Evolutionary conservation across 441 rosid species (phyloP).

Genomic region (Kokia cookei): DNA sequence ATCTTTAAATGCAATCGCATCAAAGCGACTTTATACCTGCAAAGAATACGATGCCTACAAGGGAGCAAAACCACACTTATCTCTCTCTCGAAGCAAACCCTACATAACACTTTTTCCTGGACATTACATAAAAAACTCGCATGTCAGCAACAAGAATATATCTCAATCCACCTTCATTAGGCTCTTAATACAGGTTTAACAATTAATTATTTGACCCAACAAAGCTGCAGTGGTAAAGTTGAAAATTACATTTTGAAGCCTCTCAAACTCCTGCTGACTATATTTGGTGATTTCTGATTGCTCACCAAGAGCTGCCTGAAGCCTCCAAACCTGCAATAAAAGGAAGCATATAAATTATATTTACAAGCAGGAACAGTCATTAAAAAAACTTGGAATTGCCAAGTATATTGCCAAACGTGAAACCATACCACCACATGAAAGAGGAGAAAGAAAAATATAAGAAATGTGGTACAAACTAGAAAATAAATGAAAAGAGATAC

Average conservation of each 20-base stretch:
- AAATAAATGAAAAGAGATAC: constrained; percentile 3
- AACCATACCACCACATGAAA: background rate
- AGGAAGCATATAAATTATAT: constrained; percentile 4
- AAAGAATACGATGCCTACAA: constrained; percentile 86
- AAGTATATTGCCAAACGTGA: background rate
- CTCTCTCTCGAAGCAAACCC: constrained; percentile 90
- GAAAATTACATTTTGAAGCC: constrained; percentile 79
- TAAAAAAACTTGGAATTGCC: background rate
- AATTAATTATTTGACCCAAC: background rate
- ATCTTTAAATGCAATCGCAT: background rate
- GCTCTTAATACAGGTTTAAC: background rate
- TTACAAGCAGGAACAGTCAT: background rate
- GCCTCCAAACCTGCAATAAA: constrained; percentile 80
- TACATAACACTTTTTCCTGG: constrained; percentile 93
- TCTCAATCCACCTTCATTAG: background rate
- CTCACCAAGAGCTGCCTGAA: constrained; percentile 97
- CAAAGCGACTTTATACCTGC: constrained; percentile 52
- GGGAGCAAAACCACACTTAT: constrained; percentile 90
- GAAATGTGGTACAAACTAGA: background rate
- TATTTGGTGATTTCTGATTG: constrained; percentile 85
- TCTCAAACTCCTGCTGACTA: constrained; percentile 89
- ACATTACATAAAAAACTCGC: background rate
- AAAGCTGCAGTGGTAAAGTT: background rate
- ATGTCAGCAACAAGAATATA: background rate
- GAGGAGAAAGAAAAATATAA: background rate